phyloP scores from a whole-genome alignment of 129 eudicot species.

The Pseudognaphalium luteoalbum region DNA sequence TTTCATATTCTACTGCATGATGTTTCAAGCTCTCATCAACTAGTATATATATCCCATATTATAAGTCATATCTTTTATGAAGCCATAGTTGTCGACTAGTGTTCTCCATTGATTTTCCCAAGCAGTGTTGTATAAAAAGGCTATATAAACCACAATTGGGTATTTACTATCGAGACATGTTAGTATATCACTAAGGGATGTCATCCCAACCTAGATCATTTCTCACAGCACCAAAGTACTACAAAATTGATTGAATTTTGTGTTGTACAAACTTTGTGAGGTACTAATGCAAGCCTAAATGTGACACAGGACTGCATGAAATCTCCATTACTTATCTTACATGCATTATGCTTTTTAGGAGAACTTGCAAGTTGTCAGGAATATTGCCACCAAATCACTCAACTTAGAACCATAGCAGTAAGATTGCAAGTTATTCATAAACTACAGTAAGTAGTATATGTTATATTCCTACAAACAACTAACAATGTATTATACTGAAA shows the following conservation, averaged over 20 bases:
- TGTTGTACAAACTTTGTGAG: too few species aligned
- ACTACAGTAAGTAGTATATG: not conserved
- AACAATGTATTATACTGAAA: not conserved
- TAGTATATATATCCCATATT: not conserved
- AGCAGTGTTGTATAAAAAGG: too few species aligned
- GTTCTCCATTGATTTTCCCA: not conserved
- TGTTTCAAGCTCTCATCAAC: not conserved
- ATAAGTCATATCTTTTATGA: not conserved
- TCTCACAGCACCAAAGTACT: too few species aligned
- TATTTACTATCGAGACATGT: too few species aligned
- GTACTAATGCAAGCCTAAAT: too few species aligned
- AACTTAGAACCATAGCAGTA: not conserved
- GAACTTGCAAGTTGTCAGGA: conserved; percentile 4
- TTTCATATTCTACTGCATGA: not conserved
- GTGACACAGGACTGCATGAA: too few species aligned
- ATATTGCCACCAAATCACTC: not conserved
- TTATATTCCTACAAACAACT: not conserved
- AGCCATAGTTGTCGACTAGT: not conserved
- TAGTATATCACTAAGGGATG: too few species aligned
- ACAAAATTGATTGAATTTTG: too few species aligned
- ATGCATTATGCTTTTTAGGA: not conserved
- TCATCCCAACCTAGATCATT: too few species aligned
- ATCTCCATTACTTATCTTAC: conserved; percentile 11
- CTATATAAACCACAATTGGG: too few species aligned
- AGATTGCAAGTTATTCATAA: conserved; percentile 1